Conservation (phyloP, 2,329 filamentous ascomycete species). For the Cladosporium sp. region DNA sequence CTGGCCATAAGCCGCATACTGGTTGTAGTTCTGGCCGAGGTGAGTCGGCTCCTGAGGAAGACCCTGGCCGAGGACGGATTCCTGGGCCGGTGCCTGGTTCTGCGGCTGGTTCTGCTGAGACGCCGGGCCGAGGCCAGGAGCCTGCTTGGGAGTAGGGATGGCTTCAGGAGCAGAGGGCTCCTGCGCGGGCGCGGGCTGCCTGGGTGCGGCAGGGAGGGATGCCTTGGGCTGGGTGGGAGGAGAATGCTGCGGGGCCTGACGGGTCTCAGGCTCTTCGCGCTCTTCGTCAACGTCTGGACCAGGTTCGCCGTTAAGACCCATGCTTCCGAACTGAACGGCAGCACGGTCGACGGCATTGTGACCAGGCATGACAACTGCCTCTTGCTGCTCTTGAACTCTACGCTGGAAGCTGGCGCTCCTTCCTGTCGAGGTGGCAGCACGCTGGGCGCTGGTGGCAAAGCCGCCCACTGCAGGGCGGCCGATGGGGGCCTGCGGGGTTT, state of each 20-base stretch:
- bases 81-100: constrained; percentile 20
- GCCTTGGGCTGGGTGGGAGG: constrained; percentile 79
- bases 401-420: constrained; percentile 78
- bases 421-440: constrained; percentile 58
- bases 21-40: constrained; percentile 45
- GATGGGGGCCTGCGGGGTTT: constrained; percentile 54
- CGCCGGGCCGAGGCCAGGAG: constrained; percentile 56
- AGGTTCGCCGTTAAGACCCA: constrained; percentile 74
- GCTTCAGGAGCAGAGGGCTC: constrained; percentile 36
- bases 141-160: constrained; percentile 49
- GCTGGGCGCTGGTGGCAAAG: constrained; percentile 73
- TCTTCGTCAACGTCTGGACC: constrained; percentile 85
- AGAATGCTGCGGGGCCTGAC: constrained; percentile 89
- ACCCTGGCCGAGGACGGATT: constrained; percentile 45
- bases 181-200: constrained; percentile 36
- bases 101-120: constrained; percentile 46
- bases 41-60: constrained; percentile 43
- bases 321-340: constrained; percentile 92
- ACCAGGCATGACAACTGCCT: constrained; percentile 95
- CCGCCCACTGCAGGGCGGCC: constrained; percentile 61
- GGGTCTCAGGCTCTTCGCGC: constrained; percentile 89
- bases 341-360: constrained; percentile 91
- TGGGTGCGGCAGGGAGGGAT: constrained; percentile 68
- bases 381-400: constrained; percentile 86
- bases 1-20: constrained; percentile 66